Base-by-base conservation (phyloP, 768 basidiomycete species). In the Candolleomyces eurysporus region DNA sequence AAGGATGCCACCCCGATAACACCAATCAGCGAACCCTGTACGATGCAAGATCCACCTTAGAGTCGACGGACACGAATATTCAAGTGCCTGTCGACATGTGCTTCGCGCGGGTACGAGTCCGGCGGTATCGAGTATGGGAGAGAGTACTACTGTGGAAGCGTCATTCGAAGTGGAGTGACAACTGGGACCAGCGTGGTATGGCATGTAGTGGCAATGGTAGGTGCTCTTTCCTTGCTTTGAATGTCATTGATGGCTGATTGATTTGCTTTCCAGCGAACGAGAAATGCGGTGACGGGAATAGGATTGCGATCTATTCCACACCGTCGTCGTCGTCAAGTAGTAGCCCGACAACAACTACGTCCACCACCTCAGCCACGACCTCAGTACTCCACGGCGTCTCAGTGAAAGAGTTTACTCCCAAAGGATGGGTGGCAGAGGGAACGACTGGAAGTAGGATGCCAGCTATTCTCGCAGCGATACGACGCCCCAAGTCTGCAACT, bases 361-460 rank as follows among this genome's bases (percentile, higher is more conserved):
- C 60, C 8, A 36, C 8, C 3, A 36, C 36, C 36, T 3, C 36
- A 1, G 6, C 36, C 8, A 36, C 2, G 3, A 36, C 2, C 4
- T 2, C 36, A n/a, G n/a, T n/a, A 36, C 36, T 36, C 36, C 36
- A 36, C 36, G 36, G 61, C 40, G 14, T 21, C 43, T 4, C 43
- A 7, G 31, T 31, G 9, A 48, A 53, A 42, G 48, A 39, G 14
- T 40, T 52, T 32, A 50, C 43, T 22, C 16, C 52, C 10, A 61
- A 70, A 31, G 75, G 75, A 45, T 76, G 75, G 42, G 66, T 73
- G 9, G 73, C 71, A 13, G 74, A 75, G 49, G 70, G 68, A 6
- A 68, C 68, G 11, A 64, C 58, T 6, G 66, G 67, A 13, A 64
- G 65, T 21, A 68, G 70, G 16, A 11, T 10, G 54, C 68, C 7